Evolutionary conservation across 2,329 filamentous ascomycete genomes (phyloP), one percentile per base, ranked within the genome.

Genomic region (Fusarium liriodendri): DNA sequence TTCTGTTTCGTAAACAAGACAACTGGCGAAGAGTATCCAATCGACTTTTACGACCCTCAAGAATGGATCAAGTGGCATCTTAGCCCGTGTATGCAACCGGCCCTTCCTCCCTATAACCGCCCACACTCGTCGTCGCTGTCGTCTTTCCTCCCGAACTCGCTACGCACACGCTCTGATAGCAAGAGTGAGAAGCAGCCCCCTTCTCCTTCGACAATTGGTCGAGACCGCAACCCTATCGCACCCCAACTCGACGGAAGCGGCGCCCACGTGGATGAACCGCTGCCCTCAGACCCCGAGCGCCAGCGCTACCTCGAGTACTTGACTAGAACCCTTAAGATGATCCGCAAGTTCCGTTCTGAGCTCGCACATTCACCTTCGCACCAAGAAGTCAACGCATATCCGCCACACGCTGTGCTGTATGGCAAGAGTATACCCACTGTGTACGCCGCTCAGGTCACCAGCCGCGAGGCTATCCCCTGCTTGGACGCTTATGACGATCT

Each of bases 351-450:
- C 87, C 95, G 97, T 71, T 83, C 89, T 70, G 93, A 96, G 76
- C 89, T 96, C 1, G 86, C 88, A 1, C 92, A 93, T 82, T 85
- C 85, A 2, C 85, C 91, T 0, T 75, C 82, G 1, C 91, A 93
- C 76, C 88, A 91, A 18, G 82, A 83, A 0, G 80, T 86, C n/a
- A 97, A 98, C 79, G 80, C 82, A 0, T 98, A 98, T 78, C 95
- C 95, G 3, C 95, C 96, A 0, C 86, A 94, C 14, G 91, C 94
- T 0, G 89, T 97, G 55, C 89, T 98, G 10, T 98, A 97, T 83
- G 93, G 94, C 65, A 98, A 97, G 81, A 91, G 91, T 27, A 94
- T 93, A 1, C 95, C 95, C 0, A 98, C 95, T 0, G 94, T 97
- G 1, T 95, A 92, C 79, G 95, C 93, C 0, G 94, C 94, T 0